Base-by-base conservation (phyloP, 108 stramenopile genomes). In the Nitzschia palea region DNA sequence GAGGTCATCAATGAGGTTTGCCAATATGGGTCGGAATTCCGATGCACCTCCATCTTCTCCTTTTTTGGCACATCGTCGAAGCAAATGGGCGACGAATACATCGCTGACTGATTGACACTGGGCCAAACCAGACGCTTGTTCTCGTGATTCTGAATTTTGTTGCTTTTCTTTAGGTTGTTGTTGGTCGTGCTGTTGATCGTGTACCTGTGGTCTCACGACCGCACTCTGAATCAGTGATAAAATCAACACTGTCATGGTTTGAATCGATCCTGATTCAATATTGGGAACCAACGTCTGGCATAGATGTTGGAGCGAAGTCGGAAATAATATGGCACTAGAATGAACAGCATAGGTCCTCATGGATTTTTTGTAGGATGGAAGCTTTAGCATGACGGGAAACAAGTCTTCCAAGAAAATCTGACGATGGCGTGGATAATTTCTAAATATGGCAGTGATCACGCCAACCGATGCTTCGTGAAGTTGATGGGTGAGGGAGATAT, bases 351-450 rank as follows among this genome's bases (percentile, higher is more conserved):
- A 96, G 27, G 90, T 89, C 33, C 94, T 77, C 57, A 95, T 67
- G 32, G 83, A 74, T 62, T 80, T 71, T 77, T 93, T 95, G 9
- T 80, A 84, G 1, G 86, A 78, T 14, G 97, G 95, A 37, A 97
- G 60, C 71, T 91, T 90, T 36, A 91, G 78, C 81, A 96, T 76
- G 63, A 95, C 32, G 0, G 94, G 93, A 55, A 95, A 95, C 18
- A 97, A 52, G 71, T 97, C 97, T 79, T 96, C 95, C 40, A 96
- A 33, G 47, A 97, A 91, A 42, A 91, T 82, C 30, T 84, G 65
- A 20, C 97, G 91, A 63, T 91, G 86, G 8, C 70, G 58, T 29
- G 85, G 81, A 80, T 93, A 83, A 0, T 70, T 70, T 50, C 85
- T 79, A 79, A 91, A 93, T 18, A 93, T 86, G 18, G 81, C 69